Evolutionary conservation across 208 protist genomes (phyloP).

Genomic region (Acanthamoeba divionensis): DNA sequence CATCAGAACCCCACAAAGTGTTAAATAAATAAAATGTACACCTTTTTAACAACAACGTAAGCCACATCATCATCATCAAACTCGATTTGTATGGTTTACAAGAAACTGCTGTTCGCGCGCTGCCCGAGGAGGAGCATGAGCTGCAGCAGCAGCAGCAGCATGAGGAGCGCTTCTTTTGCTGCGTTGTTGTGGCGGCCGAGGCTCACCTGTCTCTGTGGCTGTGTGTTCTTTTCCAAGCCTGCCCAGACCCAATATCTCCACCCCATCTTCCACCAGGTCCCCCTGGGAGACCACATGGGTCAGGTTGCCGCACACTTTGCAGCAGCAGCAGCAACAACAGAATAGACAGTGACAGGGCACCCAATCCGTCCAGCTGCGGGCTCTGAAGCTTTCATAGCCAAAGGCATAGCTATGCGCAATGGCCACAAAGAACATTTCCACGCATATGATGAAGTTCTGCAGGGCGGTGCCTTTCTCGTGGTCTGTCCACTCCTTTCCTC

Average conservation of each 20-base stretch:
- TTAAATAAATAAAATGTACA: no score
- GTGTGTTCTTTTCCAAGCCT: background rate
- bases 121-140: no score
- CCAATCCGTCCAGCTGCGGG: background rate
- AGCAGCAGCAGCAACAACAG: slow-evolving; percentile 14
- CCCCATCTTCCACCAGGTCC: background rate
- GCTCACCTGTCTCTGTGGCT: background rate
- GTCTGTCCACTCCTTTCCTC: background rate
- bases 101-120: no score
- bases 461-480: slow-evolving; percentile 67
- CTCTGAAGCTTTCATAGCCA: slow-evolving; percentile 5
- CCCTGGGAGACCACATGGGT: background rate
- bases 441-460: slow-evolving; percentile 86
- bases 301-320: slow-evolving; percentile 28
- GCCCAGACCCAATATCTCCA: slow-evolving; percentile 1
- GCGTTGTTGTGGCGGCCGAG: no score
- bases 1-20: no score
- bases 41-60: no score
- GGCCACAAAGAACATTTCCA: slow-evolving; percentile 83
- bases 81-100: no score
- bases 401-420: slow-evolving; percentile 75
- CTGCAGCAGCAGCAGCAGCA: no score
- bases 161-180: no score
- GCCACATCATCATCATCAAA: no score
- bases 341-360: background rate